Evolutionary conservation across 2,329 filamentous ascomycete genomes (phyloP).

Genomic region (Epichloe sibirici): DNA sequence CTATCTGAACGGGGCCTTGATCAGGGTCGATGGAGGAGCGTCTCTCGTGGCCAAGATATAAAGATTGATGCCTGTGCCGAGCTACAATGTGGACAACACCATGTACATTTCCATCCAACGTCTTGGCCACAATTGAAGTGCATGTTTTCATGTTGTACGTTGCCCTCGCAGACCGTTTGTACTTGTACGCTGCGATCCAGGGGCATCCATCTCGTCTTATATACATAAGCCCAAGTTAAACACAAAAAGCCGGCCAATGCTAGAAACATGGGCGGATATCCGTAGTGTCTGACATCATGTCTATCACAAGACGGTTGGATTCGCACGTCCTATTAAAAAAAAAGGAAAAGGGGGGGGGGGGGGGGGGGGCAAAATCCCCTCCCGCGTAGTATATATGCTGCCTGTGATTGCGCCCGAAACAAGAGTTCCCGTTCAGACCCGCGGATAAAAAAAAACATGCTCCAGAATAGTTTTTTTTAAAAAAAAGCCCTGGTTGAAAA

Average conservation of each 20-base stretch:
- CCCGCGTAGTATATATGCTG: neutral
- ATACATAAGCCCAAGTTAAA: neutral
- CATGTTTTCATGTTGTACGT: too few relatives aligned
- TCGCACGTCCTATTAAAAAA: too few relatives aligned
- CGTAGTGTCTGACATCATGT: neutral
- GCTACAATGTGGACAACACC: too few relatives aligned
- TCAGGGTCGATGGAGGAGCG: slow-evolving; percentile 48
- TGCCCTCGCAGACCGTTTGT: too few relatives aligned
- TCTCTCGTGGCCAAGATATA: slow-evolving; percentile 34
- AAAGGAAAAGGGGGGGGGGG: too few relatives aligned
- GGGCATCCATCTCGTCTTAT: neutral
- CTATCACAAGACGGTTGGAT: neutral
- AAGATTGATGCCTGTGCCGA: neutral
- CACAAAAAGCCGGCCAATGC: neutral
- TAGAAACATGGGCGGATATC: too few relatives aligned
- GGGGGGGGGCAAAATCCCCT: neutral
- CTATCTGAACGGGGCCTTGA: slow-evolving; percentile 53
- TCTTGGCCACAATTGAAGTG: too few relatives aligned
- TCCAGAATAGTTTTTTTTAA: too few relatives aligned
- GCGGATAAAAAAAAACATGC: too few relatives aligned
- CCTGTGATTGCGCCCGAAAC: neutral
- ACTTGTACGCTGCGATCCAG: neutral
- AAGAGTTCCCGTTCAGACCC: neutral
- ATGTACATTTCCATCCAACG: too few relatives aligned
- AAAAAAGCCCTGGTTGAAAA: too few relatives aligned